These are phyloP conservation scores for Zelonia costaricensis DNA, from an alignment of 208 protist genomes.

Conservation along the genomic window DNA sequence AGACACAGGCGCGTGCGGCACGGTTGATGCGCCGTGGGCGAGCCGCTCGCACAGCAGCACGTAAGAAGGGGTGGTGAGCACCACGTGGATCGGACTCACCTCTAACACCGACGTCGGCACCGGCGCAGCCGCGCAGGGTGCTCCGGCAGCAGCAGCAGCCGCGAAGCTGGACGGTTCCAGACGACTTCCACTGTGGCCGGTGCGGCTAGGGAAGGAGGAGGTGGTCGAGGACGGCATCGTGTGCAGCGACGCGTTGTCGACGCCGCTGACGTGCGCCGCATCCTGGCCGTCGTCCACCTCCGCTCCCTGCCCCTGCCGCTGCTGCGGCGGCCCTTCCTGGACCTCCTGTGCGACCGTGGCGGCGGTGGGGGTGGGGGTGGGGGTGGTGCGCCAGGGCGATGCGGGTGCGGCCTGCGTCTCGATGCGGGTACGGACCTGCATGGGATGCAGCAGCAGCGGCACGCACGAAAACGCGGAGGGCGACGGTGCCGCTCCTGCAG, in stretches of 20 bases:
- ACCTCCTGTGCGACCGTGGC: too few relatives aligned
- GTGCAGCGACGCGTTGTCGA: conserved; percentile 12
- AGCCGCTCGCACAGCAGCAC: conserved; percentile 18
- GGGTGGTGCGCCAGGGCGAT: too few relatives aligned
- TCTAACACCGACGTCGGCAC: conserved; percentile 12
- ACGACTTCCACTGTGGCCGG: not conserved
- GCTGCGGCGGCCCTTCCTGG: not conserved
- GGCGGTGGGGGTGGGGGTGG: too few relatives aligned
- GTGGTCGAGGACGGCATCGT: conserved; percentile 31
- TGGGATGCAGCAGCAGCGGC: conserved; percentile 25
- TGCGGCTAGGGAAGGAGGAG: too few relatives aligned
- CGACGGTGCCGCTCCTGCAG: not conserved
- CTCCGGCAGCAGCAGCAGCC: not conserved
- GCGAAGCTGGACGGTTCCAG: too few relatives aligned
- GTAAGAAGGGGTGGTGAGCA: conserved; percentile 28
- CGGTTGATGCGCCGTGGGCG: not conserved
- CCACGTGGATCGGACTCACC: conserved; percentile 27
- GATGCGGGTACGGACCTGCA: conserved; percentile 21
- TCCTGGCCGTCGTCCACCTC: too few relatives aligned
- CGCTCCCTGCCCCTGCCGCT: not conserved
- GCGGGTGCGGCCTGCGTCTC: too few relatives aligned
- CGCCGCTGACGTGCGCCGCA: not conserved
- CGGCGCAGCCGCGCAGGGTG: not conserved
- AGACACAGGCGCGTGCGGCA: not conserved
- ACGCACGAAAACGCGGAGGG: conserved; percentile 13